phyloP scores from a whole-genome alignment of 306 rosid genomes.

The Dryas octopetala region DNA sequence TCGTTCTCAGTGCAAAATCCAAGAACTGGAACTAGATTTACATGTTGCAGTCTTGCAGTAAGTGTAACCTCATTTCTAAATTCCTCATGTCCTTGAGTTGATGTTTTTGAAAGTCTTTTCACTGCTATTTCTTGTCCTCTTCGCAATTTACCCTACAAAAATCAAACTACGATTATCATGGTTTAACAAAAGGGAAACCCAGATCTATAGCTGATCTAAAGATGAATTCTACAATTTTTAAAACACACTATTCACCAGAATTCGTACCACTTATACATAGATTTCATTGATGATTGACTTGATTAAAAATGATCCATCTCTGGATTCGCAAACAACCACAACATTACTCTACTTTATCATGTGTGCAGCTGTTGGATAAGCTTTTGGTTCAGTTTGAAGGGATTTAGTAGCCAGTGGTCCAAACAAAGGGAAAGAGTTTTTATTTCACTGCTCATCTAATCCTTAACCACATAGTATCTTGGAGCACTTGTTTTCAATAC shows the following conservation, averaged over 20 bases:
- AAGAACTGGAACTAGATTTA: slow-evolving; percentile 42
- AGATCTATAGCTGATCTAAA: neutral
- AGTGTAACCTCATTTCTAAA: slow-evolving; percentile 50
- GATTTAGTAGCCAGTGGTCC: too few relatives aligned
- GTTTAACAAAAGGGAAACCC: neutral
- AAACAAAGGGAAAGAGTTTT: too few relatives aligned
- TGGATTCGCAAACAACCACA: too few relatives aligned
- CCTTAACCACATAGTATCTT: neutral
- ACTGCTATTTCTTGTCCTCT: slow-evolving; percentile 42
- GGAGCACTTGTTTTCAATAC: neutral
- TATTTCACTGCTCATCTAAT: neutral
- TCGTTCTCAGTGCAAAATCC: slow-evolving; percentile 40
- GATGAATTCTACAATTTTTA: neutral
- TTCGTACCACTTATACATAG: neutral
- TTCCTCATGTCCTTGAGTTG: slow-evolving; percentile 49
- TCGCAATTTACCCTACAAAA: slow-evolving; percentile 24
- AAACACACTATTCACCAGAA: neutral
- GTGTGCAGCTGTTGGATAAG: too few relatives aligned
- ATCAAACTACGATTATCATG: neutral
- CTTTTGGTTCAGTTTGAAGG: too few relatives aligned
- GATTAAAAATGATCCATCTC: too few relatives aligned
- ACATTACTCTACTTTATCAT: too few relatives aligned
- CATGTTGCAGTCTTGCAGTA: slow-evolving; percentile 49
- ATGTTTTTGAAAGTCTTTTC: slow-evolving; percentile 45
- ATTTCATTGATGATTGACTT: neutral